Evolutionary conservation across 805 yeast species (phyloP).

Genomic region (Wickerhamomyces queroliae): DNA sequence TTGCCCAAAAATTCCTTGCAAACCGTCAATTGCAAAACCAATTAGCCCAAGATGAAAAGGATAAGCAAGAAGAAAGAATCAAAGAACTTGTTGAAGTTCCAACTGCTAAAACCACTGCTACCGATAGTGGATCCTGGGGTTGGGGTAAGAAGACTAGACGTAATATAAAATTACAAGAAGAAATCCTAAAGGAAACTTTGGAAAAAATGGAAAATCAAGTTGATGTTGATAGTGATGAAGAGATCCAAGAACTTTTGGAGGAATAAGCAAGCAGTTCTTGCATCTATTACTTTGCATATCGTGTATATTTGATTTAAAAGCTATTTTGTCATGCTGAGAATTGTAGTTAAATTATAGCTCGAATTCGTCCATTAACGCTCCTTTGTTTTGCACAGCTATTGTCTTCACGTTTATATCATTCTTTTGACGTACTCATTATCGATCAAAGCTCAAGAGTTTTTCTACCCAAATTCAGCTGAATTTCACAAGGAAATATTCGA

Average conservation of each 20-base stretch:
- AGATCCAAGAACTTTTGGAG: conserved; percentile 62
- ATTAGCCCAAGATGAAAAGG: conserved; percentile 39
- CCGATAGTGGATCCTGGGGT: conserved; percentile 48
- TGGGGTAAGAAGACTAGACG: conserved; percentile 77
- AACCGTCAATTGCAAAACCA: conserved; percentile 51
- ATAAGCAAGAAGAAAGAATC: conserved; percentile 29
- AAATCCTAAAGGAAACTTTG: conserved; percentile 41
- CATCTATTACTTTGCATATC: not conserved
- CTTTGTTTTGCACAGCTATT: too few species aligned
- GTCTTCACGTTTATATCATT: too few species aligned
- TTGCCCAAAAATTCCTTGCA: conserved; percentile 51
- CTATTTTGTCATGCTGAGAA: too few species aligned
- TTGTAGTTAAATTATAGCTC: too few species aligned
- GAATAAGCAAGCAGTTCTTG: conserved; percentile 28
- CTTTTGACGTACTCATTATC: too few species aligned
- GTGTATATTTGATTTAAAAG: too few species aligned
- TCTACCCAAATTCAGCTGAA: too few species aligned
- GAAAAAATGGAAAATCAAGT: conserved; percentile 40
- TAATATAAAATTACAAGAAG: conserved; percentile 48
- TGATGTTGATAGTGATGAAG: conserved; percentile 55
- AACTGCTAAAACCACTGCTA: conserved; percentile 31
- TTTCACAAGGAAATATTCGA: too few species aligned
- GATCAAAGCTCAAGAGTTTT: too few species aligned
- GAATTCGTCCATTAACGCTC: too few species aligned
- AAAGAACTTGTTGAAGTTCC: conserved; percentile 29